These are phyloP conservation scores for Euryodendron excelsum DNA, from an alignment of 148 eudicot species.

Conservation along the genomic window DNA sequence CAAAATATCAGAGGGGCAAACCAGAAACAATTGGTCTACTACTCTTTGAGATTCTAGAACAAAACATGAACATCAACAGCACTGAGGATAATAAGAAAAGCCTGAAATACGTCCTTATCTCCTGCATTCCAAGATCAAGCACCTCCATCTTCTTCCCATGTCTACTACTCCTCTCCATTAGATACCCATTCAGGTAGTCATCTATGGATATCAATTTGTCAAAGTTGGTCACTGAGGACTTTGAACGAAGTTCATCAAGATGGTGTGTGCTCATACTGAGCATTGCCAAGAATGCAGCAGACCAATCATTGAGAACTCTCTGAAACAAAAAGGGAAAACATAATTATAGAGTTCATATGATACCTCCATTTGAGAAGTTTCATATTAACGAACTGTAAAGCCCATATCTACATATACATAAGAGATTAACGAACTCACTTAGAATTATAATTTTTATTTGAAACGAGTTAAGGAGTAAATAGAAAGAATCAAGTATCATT, in stretches of 20 bases:
- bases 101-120: conserved; percentile 84
- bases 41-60: conserved; percentile 88
- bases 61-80: conserved; percentile 90
- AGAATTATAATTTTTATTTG: no score
- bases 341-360: neutral
- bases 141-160: conserved; percentile 86
- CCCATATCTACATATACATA: no score
- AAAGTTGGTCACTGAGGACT: conserved; percentile 29
- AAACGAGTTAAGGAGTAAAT: neutral
- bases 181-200: conserved; percentile 84
- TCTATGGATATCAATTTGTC: conserved; percentile 71
- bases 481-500: neutral
- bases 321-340: conserved; percentile 32
- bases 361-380: neutral
- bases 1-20: conserved; percentile 38
- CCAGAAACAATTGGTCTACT: conserved; percentile 59
- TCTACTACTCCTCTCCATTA: conserved; percentile 79
- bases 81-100: conserved; percentile 87
- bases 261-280: conserved; percentile 69
- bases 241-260: conserved; percentile 39
- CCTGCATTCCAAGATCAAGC: conserved; percentile 89
- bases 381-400: neutral
- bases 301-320: conserved; percentile 90
- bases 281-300: conserved; percentile 74
- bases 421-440: no score